Base-by-base conservation (phyloP, 352 stramenopile genomes). In the Phytophthora capsici region DNA sequence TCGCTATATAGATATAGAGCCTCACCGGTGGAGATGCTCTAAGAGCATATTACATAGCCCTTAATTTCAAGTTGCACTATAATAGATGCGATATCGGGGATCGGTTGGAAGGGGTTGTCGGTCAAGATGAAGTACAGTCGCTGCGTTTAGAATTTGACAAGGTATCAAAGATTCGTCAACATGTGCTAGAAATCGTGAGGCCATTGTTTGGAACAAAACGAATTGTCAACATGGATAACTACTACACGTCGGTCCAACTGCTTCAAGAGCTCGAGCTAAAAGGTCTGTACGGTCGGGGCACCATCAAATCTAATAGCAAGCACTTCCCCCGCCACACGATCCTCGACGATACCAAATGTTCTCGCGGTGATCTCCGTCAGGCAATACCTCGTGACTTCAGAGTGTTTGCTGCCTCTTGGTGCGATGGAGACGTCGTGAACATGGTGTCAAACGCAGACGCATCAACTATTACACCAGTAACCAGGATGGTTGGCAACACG, bases 131-230 rank as follows among this genome's bases (percentile, higher is more conserved):
- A n/a, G n/a, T n/a, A n/a, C n/a, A n/a, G n/a, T n/a, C n/a, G n/a
- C n/a, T n/a, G n/a, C n/a, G n/a, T n/a, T n/a, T n/a, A n/a, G 58
- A 61, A 6, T 19, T 55, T 5, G 49, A 51, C 23, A 17, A 48
- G 13, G 50, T 51, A 2, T 22, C 45, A 25, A 36, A 60, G 28
- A 36, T 61, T 4, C 41, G 58, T 2, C 38, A 66, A 32, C 44
- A 60, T 45, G 49, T 66, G n/a, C 20, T 59, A 19, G 41, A 66
- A 26, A 43, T 66, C 13, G 28, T 57, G 4, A 46, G 28, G 20
- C 43, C 49, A 1, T 17, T 54, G 4, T 46, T 59, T 32, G 23
- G 17, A 5, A 6, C 57, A 3, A 49, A 36, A 8, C 26, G 48
- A 66, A 59, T 14, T n/a, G n/a, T n/a, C n/a, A n/a, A n/a, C n/a